Percentiles rank a stretch among this genome's conserved stretches.
Conservation (phyloP, 345 rosid genomes). For the Euphorbia lathyris region DNA sequence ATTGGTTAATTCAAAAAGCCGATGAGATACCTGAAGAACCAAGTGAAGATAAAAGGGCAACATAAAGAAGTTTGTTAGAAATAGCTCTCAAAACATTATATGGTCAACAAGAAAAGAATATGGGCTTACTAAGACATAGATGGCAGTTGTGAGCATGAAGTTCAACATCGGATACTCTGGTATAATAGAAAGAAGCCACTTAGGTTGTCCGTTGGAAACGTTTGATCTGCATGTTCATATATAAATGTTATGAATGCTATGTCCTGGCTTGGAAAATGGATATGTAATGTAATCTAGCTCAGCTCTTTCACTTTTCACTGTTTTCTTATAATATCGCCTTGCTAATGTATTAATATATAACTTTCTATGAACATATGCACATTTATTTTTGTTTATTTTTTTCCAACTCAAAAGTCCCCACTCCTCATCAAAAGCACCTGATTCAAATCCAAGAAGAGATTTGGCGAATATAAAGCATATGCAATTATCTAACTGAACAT, state of each 20-base stretch:
- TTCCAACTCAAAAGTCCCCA: background rate
- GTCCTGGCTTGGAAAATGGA: background rate
- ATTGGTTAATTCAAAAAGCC: constrained; percentile 79
- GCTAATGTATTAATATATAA: background rate
- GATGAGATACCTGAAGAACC: constrained; percentile 64
- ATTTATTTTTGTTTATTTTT: background rate
- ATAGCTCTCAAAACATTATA: background rate
- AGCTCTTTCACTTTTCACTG: no score
- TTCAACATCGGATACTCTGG: constrained; percentile 90
- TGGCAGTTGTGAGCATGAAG: constrained; percentile 92
- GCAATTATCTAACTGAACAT: background rate
- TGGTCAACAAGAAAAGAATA: background rate
- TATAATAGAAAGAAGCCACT: constrained; percentile 91
- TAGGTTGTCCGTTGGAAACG: constrained; percentile 89
- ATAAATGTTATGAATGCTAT: constrained; percentile 6
- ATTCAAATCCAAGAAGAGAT: constrained; percentile 3
- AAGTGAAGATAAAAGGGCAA: no score
- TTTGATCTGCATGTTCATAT: constrained; percentile 56
- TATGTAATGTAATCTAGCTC: background rate
- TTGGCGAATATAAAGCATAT: background rate
- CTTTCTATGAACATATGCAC: background rate
- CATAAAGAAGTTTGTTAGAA: background rate
- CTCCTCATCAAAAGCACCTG: background rate
- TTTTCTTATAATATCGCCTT: background rate
- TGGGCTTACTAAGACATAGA: constrained; percentile 69